Evolutionary conservation across 257 asterid genomes (phyloP), one percentile per base, ranked within the genome.

Genomic region (Thymus mandschuricus): DNA sequence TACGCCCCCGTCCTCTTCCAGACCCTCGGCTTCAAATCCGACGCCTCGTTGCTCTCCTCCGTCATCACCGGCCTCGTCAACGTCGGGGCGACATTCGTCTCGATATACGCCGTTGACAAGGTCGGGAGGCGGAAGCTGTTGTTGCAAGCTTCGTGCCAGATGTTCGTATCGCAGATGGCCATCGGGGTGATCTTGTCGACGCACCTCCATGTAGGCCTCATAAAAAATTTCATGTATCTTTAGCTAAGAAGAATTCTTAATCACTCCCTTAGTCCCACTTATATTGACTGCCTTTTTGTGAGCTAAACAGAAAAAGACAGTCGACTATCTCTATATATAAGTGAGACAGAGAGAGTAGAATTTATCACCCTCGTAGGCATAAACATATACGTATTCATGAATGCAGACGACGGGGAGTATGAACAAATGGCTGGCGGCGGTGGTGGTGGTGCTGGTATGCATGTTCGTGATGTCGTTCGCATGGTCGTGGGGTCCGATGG

Each of bases 401-500:
- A 21, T 87, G 56, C 86, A 84, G 60, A 90, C 87, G 3, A 85
- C 74, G 40, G 96, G 97, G 46, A 8, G 85, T 8, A 62, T 88
- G 3, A 70, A 73, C 73, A 83, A 63, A 43, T 72, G 77, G 3
- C 60, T 82, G 1, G 88, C 96, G 0, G 62, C 70, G 0, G 21
- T 69, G 3, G 96, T 93, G 3, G 95, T 93, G 70, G 33, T 90
- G 44, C 8, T 92, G 69, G 80, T 91, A 0, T 93, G 97, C 86
- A 81, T 86, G 5, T 93, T 77, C 29, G 96, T 93, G 8, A 83
- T 93, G 1, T 78, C 94, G 0, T 91, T 90, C 40, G 98, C 97
- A 0, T 93, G 98, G 97, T 93, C 97, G 0, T 90, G 97, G 97
- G 98, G 98, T 1, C 98, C 98, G 5, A 79, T 93, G 21, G 98